phyloP scores from a whole-genome alignment of 1,284 basidiomycete species.

The Pseudozyma sp. region DNA sequence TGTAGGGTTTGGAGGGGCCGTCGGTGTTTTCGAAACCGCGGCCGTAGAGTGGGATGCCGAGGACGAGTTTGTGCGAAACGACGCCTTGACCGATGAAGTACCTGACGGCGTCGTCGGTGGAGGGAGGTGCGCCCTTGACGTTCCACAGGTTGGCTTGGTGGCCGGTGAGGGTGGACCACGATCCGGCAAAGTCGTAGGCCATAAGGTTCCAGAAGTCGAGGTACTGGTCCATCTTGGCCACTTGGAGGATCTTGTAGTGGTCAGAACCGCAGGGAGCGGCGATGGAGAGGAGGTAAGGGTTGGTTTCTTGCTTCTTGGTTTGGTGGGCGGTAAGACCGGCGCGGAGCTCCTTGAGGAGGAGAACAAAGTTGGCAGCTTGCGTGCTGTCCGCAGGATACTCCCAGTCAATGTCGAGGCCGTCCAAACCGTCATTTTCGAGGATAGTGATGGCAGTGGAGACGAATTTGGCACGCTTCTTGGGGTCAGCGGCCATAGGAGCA shows the following conservation, averaged over 20 bases:
- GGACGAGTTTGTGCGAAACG: conserved; percentile 78
- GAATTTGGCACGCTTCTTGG: conserved; percentile 75
- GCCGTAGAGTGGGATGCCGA: conserved; percentile 76
- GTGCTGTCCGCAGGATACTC: conserved; percentile 81
- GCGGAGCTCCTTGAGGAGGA: conserved; percentile 78
- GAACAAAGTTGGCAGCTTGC: conserved; percentile 80
- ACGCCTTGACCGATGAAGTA: conserved; percentile 79
- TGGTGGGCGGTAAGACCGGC: conserved; percentile 78
- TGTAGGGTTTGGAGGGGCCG: conserved; percentile 81
- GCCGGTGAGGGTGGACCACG: conserved; percentile 79
- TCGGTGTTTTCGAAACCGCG: conserved; percentile 82
- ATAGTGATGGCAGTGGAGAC: conserved; percentile 78
- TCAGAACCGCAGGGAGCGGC: conserved; percentile 81
- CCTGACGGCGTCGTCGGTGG: conserved; percentile 79
- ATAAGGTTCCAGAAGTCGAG: conserved; percentile 91
- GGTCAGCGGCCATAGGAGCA: conserved; percentile 55
- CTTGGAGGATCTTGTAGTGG: conserved; percentile 77
- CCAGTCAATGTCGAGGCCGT: conserved; percentile 81
- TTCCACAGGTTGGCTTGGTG: conserved; percentile 81
- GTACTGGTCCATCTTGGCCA: conserved; percentile 78
- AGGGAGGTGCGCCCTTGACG: conserved; percentile 67
- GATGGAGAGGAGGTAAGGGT: conserved; percentile 78
- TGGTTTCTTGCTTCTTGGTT: conserved; percentile 71
- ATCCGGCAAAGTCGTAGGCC: conserved; percentile 73
- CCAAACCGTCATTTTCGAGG: conserved; percentile 87